Evolutionary conservation across 768 basidiomycete species (phyloP), one percentile per base, ranked within the genome.

Genomic region (Podaxis carcinomalis): DNA sequence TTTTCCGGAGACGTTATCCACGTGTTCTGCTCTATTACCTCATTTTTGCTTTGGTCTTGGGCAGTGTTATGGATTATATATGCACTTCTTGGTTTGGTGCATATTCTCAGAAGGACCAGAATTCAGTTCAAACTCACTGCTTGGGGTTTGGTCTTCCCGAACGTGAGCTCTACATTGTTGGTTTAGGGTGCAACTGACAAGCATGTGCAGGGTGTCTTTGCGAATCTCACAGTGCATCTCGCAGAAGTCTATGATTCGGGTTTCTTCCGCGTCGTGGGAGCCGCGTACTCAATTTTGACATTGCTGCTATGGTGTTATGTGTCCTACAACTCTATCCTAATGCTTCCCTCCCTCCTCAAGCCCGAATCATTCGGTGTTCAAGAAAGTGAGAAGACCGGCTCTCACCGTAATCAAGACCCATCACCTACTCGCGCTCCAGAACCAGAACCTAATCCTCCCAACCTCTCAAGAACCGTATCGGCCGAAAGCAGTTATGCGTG

Each of bases 141-240:
- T 65, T 90, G 89, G 89, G 85, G 84, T 6, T 70, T 87, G 42
- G 83, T 89, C 63, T 90, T 90, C 68, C 88, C 89, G 4, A 89
- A 88, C 63, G 89, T 77, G 53, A 50, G 69, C 70, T 28, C 21
- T 42, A 28, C 19, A 25, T 16, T 5, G 4, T 27, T 2, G 14
- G 47, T 2, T 37, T 25, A 23, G 19, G 28, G 11, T 53, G 42
- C 37, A 27, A 3, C 47, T 19, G 36, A 64, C 9, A 50, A 25
- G 49, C 21, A 10, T 63, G 21, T 61, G 11, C 40, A 72, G 72
- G 65, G 68, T n/a, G 88, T 88, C 0, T 89, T 87, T 64, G 86
- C 87, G 1, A 85, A 84, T 63, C 74, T 86, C 9, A 88, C 86
- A 0, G 77, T 89, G 21, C 72, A 75, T 21, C 74, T 90, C 0